Evolutionary conservation across 2,329 filamentous ascomycete genomes (phyloP).

Genomic region (Endocalyx cinctus): DNA sequence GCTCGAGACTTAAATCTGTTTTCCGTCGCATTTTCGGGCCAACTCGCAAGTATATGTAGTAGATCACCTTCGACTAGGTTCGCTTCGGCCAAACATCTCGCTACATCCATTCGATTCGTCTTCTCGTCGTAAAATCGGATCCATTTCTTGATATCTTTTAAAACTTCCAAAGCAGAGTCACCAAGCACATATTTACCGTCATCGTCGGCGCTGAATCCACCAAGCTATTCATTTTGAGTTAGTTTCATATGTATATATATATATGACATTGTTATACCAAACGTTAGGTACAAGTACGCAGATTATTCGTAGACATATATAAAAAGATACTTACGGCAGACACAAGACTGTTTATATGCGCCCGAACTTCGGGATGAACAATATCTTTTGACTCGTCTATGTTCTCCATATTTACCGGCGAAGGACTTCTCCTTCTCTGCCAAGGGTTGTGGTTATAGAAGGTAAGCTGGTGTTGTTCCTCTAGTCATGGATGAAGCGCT

Average conservation of each 20-base stretch:
- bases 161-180: slow-evolving; percentile 85
- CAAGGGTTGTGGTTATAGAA: slow-evolving; percentile 6
- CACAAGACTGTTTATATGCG: slow-evolving; percentile 88
- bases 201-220: slow-evolving; percentile 74
- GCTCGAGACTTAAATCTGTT: slow-evolving; percentile 74
- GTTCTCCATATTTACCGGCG: slow-evolving; percentile 47
- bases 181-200: slow-evolving; percentile 83
- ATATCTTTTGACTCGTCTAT: slow-evolving; percentile 50
- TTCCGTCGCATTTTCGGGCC: slow-evolving; percentile 68
- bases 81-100: slow-evolving; percentile 83
- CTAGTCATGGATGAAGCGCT: too few species aligned
- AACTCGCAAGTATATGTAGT: slow-evolving; percentile 79
- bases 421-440: slow-evolving; percentile 14
- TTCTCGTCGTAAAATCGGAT: slow-evolving; percentile 92
- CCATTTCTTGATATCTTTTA: slow-evolving; percentile 94
- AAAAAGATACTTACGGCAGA: slow-evolving; percentile 82
- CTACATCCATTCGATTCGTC: slow-evolving; percentile 89
- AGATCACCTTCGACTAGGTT: slow-evolving; percentile 90
- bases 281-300: too few species aligned
- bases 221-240: slow-evolving; percentile 56
- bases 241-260: too few species aligned
- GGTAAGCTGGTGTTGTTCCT: neutral
- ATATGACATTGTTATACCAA: too few species aligned
- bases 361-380: slow-evolving; percentile 88
- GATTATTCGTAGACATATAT: too few species aligned